A percentile compares a stretch with the other conserved stretches of the same genome.
These are phyloP conservation scores for Sporothrix humicola DNA, from an alignment of 2,329 filamentous ascomycete species.

Conservation along the genomic window DNA sequence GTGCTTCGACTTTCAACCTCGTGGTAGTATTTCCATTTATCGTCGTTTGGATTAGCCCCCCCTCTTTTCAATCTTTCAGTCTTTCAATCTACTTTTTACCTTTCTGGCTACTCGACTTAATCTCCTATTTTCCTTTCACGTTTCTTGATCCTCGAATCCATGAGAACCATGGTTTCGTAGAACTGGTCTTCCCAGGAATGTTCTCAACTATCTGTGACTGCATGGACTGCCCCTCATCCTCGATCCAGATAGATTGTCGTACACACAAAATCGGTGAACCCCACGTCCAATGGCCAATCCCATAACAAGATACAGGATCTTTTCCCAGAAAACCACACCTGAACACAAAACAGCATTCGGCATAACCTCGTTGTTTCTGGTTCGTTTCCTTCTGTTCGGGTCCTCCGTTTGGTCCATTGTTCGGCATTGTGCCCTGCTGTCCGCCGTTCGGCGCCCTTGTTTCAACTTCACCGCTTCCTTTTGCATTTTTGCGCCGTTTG, in stretches of 20 bases:
- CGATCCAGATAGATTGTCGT: slow-evolving; percentile 7
- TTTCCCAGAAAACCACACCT: too few relatives aligned
- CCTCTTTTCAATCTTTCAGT: background rate
- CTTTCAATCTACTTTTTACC: background rate
- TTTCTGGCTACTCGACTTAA: background rate
- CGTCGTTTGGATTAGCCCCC: background rate
- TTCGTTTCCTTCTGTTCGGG: background rate
- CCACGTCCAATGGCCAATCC: slow-evolving; percentile 6
- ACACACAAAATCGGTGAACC: background rate
- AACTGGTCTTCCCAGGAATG: background rate
- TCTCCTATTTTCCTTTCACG: background rate
- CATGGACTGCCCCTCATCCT: background rate
- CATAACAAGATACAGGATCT: background rate
- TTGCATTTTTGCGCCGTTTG: background rate
- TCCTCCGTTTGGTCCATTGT: background rate
- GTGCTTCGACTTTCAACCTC: too few relatives aligned
- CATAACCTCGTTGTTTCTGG: background rate
- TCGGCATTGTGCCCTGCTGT: background rate
- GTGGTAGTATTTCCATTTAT: slow-evolving; percentile 7
- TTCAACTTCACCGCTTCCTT: slow-evolving; percentile 12
- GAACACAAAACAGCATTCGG: background rate
- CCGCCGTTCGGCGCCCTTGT: background rate
- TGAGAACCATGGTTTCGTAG: slow-evolving; percentile 1
- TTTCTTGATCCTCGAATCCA: background rate
- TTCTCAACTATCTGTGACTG: too few relatives aligned